Conservation (phyloP, 2,329 filamentous ascomycete species). For the Claviceps cyperi region DNA sequence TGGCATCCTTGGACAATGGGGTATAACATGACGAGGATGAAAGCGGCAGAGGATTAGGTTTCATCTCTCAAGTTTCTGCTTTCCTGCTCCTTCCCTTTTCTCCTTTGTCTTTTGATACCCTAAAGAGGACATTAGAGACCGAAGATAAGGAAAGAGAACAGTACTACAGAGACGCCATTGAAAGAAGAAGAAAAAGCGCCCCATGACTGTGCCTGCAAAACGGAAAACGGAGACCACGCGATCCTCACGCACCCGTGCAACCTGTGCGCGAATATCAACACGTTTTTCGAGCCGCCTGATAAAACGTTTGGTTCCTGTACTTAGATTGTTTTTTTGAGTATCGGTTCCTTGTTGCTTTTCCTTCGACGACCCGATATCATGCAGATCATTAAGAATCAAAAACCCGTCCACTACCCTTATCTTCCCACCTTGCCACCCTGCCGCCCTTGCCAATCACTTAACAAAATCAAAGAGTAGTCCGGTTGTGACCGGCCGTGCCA, state of each 20-base stretch:
- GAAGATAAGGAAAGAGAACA: neutral
- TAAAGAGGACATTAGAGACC: neutral
- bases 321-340: constrained; percentile 20
- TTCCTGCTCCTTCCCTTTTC: neutral
- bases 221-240: neutral
- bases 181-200: neutral
- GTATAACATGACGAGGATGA: neutral
- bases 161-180: neutral
- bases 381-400: constrained; percentile 20
- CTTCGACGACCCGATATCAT: constrained; percentile 19
- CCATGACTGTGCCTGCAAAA: neutral
- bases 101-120: neutral
- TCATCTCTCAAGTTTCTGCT: neutral
- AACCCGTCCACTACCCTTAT: constrained; percentile 15
- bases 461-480: constrained; percentile 36
- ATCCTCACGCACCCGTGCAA: neutral
- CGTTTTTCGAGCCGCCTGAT: neutral
- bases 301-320: constrained; percentile 13
- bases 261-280: neutral
- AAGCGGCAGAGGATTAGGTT: neutral
- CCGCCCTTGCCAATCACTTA: constrained; percentile 30
- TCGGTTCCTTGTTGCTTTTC: constrained; percentile 6
- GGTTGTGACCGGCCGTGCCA: constrained; percentile 36
- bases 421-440: constrained; percentile 12
- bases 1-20: neutral